Base-by-base conservation (phyloP, 73 alveolate genomes). In the Uronychia setigera region DNA sequence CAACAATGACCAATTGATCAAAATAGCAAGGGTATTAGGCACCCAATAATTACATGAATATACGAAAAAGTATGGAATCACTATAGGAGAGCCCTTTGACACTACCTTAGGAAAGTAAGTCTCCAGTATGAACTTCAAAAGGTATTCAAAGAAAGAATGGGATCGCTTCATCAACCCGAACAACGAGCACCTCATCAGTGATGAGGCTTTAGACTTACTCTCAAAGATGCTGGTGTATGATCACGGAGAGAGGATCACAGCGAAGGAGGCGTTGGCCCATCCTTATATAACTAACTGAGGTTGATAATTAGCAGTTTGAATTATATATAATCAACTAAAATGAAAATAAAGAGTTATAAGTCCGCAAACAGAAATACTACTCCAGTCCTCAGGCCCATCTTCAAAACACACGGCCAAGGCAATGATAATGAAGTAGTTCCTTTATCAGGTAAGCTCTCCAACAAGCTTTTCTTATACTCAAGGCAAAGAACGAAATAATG, bases 211-310 rank as follows among this genome's bases (percentile, higher is more conserved):
- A 0, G 98, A 94, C 84, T 77, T 94, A 59, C 80, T 94, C 28
- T 79, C 88, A 58, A 83, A 86, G 83, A 60, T 94, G 87, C 90
- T 94, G 77, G 92, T 84, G 77, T 80, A 85, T 58, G 96, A 92
- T 74, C 92, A 85, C 74, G 87, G 82, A 26, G 91, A 88, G 80
- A 85, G 98, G 85, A 91, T 94, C 14, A 92, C 96, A 32, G 97
- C 98, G 33, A 87, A 86, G 78, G 98, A 94, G 30, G 98, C 98
- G 0, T 81, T 94, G 29, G 79, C 80, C 76, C 98, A 94, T 86
- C 88, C 87, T 11, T 94, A 92, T 46, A 11, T 46, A 19, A 46
- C n/a, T n/a, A n/a, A n/a, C n/a, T n/a, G 46, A 83, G 78, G 81
- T 31, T 14, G 29, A 26, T 9, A 13, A 30, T 75, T 1, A 83